Evolutionary conservation across 495 filamentous ascomycete genomes (phyloP), one percentile per base, ranked within the genome.

Genomic region (Astrocystis sublimbata): DNA sequence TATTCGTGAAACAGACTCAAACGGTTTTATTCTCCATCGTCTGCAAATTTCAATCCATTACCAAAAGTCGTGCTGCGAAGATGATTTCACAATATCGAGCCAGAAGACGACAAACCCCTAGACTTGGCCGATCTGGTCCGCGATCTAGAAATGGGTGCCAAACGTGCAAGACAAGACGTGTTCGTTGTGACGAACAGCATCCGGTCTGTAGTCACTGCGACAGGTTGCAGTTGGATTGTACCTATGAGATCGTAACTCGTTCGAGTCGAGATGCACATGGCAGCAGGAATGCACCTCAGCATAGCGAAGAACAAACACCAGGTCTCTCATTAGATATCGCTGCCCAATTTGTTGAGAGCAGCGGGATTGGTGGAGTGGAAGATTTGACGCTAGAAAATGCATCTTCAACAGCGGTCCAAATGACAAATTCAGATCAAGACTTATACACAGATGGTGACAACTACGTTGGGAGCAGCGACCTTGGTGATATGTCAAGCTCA

Each of bases 221-320:
- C 21, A n/a, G 56, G 35, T 30, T 60, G 5, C 41, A 60, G n/a
- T 35, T 60, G 21, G 56, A 60, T n/a, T 60, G 56, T 41, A 47
- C 19, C 41, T 60, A 43, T 33, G 24, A 28, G 24, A 60, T 33
- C 13, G 26, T 30, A 5, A 28, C 38, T 28, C 0, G 5, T 19
- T 35, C 31, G 3, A 28, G 41, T 12, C 56, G n/a, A 23, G 15
- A 26, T 23, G 23, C 19, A 24, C 49, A 28, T 6, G 10, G 28
- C 15, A 43, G 40, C 6, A n/a, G 6, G 17, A n/a, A 43, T 17
- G n/a, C 40, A n/a, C 12, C n/a, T 10, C 40, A 43, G 40, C 6
- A n/a, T 17, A 43, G n/a, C n/a, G 40, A n/a, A 43, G 40, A 4
- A 8, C 40, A 8, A n/a, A 17, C 6, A 6, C 17, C 40, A n/a